Conservation (phyloP, 768 basidiomycete genomes). For the Chlorophyllum brunneum region DNA sequence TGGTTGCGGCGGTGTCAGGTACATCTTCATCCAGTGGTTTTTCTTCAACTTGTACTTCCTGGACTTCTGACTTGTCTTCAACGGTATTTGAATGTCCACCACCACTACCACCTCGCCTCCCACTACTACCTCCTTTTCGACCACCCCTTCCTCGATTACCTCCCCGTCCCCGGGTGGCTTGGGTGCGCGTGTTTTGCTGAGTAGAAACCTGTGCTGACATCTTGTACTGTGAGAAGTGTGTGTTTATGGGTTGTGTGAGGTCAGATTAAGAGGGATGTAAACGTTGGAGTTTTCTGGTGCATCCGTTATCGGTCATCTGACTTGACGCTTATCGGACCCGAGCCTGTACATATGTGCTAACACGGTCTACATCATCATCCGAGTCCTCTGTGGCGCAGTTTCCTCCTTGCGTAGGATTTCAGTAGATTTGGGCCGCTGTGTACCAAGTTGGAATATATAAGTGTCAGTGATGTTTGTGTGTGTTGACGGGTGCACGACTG, state of each 20-base stretch:
- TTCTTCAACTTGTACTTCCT: no score
- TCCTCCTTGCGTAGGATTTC: no score
- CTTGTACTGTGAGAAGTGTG: background rate
- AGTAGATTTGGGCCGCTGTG: no score
- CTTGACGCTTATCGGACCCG: background rate
- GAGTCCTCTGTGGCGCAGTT: no score
- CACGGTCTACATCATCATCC: no score
- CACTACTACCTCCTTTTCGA: background rate
- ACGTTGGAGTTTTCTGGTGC: background rate
- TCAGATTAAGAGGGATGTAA: background rate
- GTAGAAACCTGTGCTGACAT: conserved; percentile 8
- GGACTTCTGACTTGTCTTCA: no score
- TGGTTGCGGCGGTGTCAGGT: background rate
- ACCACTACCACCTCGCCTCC: background rate
- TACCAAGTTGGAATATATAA: no score
- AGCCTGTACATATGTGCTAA: no score
- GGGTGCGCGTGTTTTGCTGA: background rate
- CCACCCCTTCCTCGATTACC: background rate
- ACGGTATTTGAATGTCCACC: no score
- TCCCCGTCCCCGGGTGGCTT: background rate
- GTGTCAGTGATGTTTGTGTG: no score
- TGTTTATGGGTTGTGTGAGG: background rate
- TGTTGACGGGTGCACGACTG: no score
- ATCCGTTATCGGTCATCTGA: background rate
- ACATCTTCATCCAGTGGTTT: background rate